Evolutionary conservation across 2,329 filamentous ascomycete species (phyloP).

Genomic region (Hypoxylon sp.): DNA sequence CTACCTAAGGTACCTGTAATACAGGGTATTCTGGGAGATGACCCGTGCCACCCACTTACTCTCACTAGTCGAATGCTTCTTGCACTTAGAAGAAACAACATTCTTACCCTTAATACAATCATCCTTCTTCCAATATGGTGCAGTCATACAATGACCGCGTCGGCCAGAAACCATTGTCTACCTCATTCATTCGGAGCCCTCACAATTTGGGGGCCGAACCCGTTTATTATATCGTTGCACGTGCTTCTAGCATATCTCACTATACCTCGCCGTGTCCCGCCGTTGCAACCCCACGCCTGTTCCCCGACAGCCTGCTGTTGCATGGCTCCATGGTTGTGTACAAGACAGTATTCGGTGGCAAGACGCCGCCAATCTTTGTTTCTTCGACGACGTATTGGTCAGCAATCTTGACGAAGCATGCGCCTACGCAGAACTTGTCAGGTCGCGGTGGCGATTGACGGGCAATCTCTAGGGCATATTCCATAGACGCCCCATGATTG

Average conservation of each 20-base stretch:
- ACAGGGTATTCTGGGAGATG: too few relatives aligned
- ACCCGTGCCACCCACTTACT: too few relatives aligned
- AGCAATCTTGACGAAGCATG: conserved; percentile 62
- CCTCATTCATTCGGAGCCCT: neutral
- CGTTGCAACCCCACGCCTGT: conserved; percentile 68
- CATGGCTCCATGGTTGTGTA: conserved; percentile 65
- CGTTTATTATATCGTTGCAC: too few relatives aligned
- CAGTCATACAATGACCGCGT: too few relatives aligned
- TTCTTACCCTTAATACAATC: too few relatives aligned
- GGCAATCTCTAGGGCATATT: conserved; percentile 56
- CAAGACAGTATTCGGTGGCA: conserved; percentile 58
- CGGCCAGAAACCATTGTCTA: too few relatives aligned
- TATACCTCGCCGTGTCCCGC: conserved; percentile 67
- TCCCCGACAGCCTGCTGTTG: conserved; percentile 59
- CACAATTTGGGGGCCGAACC: neutral
- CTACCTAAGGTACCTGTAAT: too few relatives aligned
- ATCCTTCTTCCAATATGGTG: too few relatives aligned
- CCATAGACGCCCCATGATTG: conserved; percentile 53
- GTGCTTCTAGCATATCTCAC: neutral
- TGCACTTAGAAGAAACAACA: too few relatives aligned
- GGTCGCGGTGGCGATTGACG: conserved; percentile 56
- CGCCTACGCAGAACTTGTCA: conserved; percentile 61
- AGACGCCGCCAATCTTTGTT: conserved; percentile 55
- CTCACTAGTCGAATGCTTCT: too few relatives aligned
- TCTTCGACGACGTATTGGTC: conserved; percentile 56